Evolutionary conservation across 208 protist species (phyloP).

Genomic region (Wallacemonas sp.): DNA sequence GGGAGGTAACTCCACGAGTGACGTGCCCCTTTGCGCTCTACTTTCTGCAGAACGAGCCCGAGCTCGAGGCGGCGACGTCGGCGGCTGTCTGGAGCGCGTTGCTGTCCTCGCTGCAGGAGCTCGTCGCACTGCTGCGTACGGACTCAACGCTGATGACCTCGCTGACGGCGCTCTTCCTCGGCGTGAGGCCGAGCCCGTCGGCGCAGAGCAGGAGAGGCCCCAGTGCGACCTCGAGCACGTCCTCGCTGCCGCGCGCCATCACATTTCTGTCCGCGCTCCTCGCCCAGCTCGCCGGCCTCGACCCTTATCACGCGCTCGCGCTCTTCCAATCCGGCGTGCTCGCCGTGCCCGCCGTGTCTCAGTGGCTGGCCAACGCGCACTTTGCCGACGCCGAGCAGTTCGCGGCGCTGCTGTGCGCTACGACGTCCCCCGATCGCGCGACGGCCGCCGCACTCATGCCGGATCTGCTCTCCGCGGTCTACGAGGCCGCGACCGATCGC

Average conservation of each 20-base stretch:
- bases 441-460: slow-evolving; percentile 24
- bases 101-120: slow-evolving; percentile 31
- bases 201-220: background rate
- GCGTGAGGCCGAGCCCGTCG: slow-evolving; percentile 3
- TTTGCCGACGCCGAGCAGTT: slow-evolving; percentile 27
- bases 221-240: background rate
- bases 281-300: slow-evolving; percentile 46
- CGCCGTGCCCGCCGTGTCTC: slow-evolving; percentile 7
- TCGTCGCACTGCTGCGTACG: slow-evolving; percentile 26
- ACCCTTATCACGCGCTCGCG: slow-evolving; percentile 44
- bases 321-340: slow-evolving; percentile 34
- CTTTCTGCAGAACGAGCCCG: slow-evolving; percentile 29
- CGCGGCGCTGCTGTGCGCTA: slow-evolving; percentile 35
- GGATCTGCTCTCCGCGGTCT: slow-evolving; percentile 29
- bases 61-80: slow-evolving; percentile 24
- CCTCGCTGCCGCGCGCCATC: slow-evolving; percentile 20
- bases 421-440: slow-evolving; percentile 26
- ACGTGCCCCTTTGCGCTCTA: slow-evolving; percentile 21
- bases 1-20: background rate
- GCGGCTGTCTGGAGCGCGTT: slow-evolving; percentile 44
- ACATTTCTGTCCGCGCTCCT: slow-evolving; percentile 45
- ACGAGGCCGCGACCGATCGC: slow-evolving; percentile 25
- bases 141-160: slow-evolving; percentile 19
- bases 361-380: slow-evolving; percentile 15
- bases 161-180: slow-evolving; percentile 23